Percentiles rank a stretch among this genome's conserved stretches.
Evolutionary conservation across 352 stramenopile species (phyloP).

Genomic region (Globisporangium parvum): DNA sequence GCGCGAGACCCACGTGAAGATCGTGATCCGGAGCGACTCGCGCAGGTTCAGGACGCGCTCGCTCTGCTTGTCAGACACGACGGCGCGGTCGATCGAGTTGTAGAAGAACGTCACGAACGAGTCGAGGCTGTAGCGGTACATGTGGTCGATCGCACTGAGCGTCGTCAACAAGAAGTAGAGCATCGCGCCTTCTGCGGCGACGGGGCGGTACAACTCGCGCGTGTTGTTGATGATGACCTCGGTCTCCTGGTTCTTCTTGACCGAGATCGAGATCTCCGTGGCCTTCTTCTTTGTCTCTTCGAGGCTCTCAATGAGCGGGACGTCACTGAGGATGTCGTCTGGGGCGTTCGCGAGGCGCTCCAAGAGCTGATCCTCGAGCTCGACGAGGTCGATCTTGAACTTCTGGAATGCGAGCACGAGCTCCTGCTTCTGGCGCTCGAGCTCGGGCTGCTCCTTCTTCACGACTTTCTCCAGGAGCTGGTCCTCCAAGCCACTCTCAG

Average conservation of each 20-base stretch:
- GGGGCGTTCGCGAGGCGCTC: slow-evolving; percentile 94
- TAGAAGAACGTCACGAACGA: slow-evolving; percentile 97
- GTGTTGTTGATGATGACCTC: slow-evolving; percentile 94
- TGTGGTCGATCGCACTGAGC: slow-evolving; percentile 94
- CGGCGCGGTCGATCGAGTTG: slow-evolving; percentile 91
- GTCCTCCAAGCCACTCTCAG: slow-evolving; percentile 93
- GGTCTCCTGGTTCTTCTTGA: slow-evolving; percentile 93
- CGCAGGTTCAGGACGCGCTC: slow-evolving; percentile 91
- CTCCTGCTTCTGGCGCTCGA: slow-evolving; percentile 92
- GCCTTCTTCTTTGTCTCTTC: slow-evolving; percentile 96
- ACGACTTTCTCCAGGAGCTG: slow-evolving; percentile 95
- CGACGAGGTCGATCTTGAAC: slow-evolving; percentile 96
- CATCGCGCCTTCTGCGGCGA: slow-evolving; percentile 94
- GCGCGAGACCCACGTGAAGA: slow-evolving; percentile 95
- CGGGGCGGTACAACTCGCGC: slow-evolving; percentile 90
- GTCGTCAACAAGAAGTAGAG: slow-evolving; percentile 97
- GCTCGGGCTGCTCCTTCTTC: slow-evolving; percentile 92
- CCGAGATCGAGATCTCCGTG: slow-evolving; percentile 93
- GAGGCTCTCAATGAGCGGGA: slow-evolving; percentile 94
- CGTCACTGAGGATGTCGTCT: slow-evolving; percentile 95
- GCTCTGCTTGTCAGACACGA: slow-evolving; percentile 79
- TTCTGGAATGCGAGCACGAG: slow-evolving; percentile 91
- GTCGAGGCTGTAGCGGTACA: slow-evolving; percentile 98
- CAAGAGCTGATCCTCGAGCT: slow-evolving; percentile 94
- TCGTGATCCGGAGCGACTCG: slow-evolving; percentile 93